phyloP scores from a whole-genome alignment of 805 yeast species.

The Priceomyces melissophilus region DNA sequence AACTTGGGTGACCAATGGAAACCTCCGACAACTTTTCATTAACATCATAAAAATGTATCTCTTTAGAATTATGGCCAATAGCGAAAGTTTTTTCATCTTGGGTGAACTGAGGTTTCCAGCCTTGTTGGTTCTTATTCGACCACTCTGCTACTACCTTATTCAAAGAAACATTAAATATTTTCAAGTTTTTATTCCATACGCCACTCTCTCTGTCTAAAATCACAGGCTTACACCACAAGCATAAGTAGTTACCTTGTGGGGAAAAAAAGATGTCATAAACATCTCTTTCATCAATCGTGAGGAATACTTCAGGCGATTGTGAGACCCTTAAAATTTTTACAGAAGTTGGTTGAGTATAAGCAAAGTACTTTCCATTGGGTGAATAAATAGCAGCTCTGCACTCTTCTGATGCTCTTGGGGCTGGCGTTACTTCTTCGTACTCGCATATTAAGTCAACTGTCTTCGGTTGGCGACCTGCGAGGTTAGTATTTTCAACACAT shows the following conservation, averaged over 20 bases:
- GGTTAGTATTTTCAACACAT: slow-evolving; percentile 6
- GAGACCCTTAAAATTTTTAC: slow-evolving; percentile 59
- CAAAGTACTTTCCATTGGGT: slow-evolving; percentile 64
- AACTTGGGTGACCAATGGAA: slow-evolving; percentile 49
- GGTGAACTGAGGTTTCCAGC: slow-evolving; percentile 92
- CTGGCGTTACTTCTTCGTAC: slow-evolving; percentile 33
- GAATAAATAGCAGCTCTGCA: slow-evolving; percentile 67
- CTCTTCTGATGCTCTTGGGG: slow-evolving; percentile 39
- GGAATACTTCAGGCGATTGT: slow-evolving; percentile 37
- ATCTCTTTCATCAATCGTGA: slow-evolving; percentile 55
- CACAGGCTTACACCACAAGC: slow-evolving; percentile 88
- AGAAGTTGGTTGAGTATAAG: slow-evolving; percentile 63
- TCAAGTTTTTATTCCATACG: slow-evolving; percentile 74
- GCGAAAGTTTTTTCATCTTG: slow-evolving; percentile 73
- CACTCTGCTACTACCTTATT: slow-evolving; percentile 55
- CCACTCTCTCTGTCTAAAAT: slow-evolving; percentile 64
- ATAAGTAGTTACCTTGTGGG: slow-evolving; percentile 78
- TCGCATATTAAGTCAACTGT: slow-evolving; percentile 49
- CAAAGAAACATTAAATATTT: slow-evolving; percentile 58
- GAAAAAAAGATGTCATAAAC: slow-evolving; percentile 83
- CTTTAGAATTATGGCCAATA: slow-evolving; percentile 52
- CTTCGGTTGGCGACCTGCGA: slow-evolving; percentile 54
- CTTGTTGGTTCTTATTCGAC: slow-evolving; percentile 77
- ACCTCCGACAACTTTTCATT: slow-evolving; percentile 20
- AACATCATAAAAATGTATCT: slow-evolving; percentile 66